Evolutionary conservation across 768 basidiomycete genomes (phyloP).

Genomic region (Galerina sulciceps): DNA sequence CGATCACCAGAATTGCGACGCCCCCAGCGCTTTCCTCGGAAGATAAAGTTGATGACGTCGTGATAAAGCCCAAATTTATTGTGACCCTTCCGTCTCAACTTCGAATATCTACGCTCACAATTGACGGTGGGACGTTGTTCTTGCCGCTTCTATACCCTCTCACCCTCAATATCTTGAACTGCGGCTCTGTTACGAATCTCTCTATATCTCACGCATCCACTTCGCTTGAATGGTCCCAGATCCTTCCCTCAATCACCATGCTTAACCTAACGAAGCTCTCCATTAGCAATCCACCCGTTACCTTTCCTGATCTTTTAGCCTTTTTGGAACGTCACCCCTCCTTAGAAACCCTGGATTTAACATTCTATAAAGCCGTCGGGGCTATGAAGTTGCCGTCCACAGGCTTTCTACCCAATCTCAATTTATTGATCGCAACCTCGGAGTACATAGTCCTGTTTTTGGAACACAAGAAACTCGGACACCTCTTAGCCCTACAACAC

Average conservation of each 20-base stretch:
- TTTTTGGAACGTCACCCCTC: slow-evolving; percentile 22
- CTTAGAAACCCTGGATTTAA: slow-evolving; percentile 17
- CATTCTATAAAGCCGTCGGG: too few species aligned
- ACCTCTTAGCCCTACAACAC: not conserved
- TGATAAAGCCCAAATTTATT: not conserved
- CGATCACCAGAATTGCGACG: not conserved
- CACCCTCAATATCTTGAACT: not conserved
- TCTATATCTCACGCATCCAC: slow-evolving; percentile 10
- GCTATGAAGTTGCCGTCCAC: too few species aligned
- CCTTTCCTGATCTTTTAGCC: slow-evolving; percentile 20
- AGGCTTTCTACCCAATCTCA: not conserved
- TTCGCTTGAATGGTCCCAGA: slow-evolving; percentile 17
- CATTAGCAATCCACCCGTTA: slow-evolving; percentile 10
- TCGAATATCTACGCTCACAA: not conserved
- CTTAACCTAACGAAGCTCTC: slow-evolving; percentile 15
- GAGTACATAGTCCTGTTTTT: not conserved
- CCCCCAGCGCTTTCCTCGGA: not conserved
- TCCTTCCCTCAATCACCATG: slow-evolving; percentile 17
- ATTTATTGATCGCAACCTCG: not conserved
- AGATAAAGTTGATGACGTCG: not conserved
- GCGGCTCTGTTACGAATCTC: not conserved
- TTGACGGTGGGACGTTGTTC: not conserved
- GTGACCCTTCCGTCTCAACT: not conserved
- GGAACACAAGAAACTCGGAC: not conserved
- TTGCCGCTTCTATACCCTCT: not conserved